phyloP scores from a whole-genome alignment of 2,329 filamentous ascomycete genomes.

The Beauveria sp. region DNA sequence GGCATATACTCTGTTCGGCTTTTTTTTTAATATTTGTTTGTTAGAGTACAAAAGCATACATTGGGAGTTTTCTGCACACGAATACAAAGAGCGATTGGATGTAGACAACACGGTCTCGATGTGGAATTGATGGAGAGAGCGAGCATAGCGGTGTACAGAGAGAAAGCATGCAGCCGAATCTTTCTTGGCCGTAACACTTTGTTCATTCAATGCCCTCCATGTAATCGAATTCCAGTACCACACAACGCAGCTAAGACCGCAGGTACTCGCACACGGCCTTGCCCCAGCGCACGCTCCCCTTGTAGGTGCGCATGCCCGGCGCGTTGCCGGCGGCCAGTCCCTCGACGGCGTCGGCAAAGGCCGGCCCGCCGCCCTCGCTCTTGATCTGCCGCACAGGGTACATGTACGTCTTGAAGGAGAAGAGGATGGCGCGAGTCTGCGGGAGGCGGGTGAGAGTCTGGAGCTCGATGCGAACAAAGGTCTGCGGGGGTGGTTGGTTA shows the following conservation, averaged over 20 bases:
- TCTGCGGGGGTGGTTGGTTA: conserved; percentile 10
- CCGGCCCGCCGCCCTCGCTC: conserved; percentile 37
- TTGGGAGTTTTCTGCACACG: background rate
- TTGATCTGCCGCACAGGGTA: conserved; percentile 42
- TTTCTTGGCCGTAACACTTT: too few species aligned
- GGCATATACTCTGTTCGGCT: background rate
- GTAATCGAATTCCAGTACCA: background rate
- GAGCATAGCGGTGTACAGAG: background rate
- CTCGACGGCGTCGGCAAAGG: conserved; percentile 45
- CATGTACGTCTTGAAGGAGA: conserved; percentile 50
- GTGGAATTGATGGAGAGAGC: background rate
- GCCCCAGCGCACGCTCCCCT: conserved; percentile 41
- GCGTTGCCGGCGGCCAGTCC: conserved; percentile 43
- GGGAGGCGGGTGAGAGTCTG: conserved; percentile 45
- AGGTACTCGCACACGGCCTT: conserved; percentile 39
- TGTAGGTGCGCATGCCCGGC: conserved; percentile 47
- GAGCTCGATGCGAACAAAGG: conserved; percentile 38
- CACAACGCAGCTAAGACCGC: conserved; percentile 16
- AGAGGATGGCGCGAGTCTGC: conserved; percentile 37
- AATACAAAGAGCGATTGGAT: background rate
- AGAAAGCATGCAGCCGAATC: background rate
- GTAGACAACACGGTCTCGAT: background rate
- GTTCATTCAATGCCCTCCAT: too few species aligned
- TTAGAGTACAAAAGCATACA: background rate
- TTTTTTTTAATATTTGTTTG: background rate